Evolutionary conservation across 805 yeast genomes (phyloP).

Genomic region (Jamesozyma spencerorum): DNA sequence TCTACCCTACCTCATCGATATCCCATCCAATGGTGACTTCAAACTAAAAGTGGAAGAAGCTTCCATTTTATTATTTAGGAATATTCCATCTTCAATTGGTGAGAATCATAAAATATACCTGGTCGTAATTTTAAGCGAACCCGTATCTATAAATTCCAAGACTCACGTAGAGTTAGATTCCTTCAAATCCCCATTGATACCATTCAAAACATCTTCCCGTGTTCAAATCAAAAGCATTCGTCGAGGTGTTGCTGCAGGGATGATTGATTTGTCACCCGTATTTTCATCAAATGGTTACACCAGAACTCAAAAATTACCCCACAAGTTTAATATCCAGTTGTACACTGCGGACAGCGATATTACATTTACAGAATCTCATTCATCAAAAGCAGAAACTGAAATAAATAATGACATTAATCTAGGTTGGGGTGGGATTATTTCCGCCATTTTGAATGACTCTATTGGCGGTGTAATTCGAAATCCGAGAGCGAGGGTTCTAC

Average conservation of each 20-base stretch:
- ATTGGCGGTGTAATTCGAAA: constrained; percentile 70
- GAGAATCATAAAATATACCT: constrained; percentile 59
- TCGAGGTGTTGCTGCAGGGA: constrained; percentile 84
- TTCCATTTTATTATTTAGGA: constrained; percentile 70
- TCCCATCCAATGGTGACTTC: constrained; percentile 41
- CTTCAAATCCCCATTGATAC: constrained; percentile 19
- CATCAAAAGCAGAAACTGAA: background rate
- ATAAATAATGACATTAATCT: constrained; percentile 26
- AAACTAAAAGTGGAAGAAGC: constrained; percentile 55
- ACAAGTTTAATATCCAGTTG: constrained; percentile 60
- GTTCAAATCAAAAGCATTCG: constrained; percentile 33
- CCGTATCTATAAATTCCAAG: constrained; percentile 33
- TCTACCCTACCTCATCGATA: constrained; percentile 67
- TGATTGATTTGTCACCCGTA: constrained; percentile 70
- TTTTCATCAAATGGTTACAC: constrained; percentile 59
- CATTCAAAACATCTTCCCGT: constrained; percentile 11
- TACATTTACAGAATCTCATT: background rate
- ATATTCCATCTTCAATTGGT: constrained; percentile 57
- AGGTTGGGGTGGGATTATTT: constrained; percentile 87
- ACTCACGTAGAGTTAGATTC: constrained; percentile 11
- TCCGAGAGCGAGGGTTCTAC: constrained; percentile 66
- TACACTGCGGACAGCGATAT: constrained; percentile 42
- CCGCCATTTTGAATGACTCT: constrained; percentile 68
- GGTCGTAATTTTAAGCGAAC: constrained; percentile 69
- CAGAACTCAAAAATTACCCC: constrained; percentile 51